phyloP scores from a whole-genome alignment of 1,284 basidiomycete species.

The Puccinia hordei region DNA sequence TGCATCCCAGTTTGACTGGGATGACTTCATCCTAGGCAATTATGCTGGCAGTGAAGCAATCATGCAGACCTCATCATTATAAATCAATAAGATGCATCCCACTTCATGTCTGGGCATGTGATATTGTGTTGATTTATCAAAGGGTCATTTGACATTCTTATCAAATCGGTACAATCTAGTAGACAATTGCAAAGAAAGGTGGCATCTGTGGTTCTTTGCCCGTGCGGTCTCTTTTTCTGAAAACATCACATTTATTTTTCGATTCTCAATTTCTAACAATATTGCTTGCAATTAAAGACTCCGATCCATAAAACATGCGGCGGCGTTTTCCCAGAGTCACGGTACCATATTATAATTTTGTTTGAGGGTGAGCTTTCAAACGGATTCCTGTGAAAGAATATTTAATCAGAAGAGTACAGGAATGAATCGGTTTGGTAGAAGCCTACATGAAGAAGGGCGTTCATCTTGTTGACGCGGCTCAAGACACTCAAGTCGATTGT shows the following conservation, averaged over 20 bases:
- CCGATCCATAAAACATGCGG: background rate
- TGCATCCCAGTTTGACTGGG: too few species aligned
- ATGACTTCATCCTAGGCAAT: too few species aligned
- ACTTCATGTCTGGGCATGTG: too few species aligned
- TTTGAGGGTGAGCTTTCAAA: conserved; percentile 4
- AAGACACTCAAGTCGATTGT: conserved; percentile 92
- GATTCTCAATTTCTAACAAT: conserved; percentile 1
- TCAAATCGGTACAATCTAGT: too few species aligned
- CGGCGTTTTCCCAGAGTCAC: background rate
- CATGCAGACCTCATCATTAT: too few species aligned
- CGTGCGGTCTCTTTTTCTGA: background rate
- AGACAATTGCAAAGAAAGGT: too few species aligned
- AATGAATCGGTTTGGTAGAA: background rate
- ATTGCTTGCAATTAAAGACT: background rate
- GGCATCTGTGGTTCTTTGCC: too few species aligned
- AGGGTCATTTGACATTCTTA: too few species aligned
- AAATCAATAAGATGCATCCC: too few species aligned
- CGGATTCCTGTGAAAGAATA: conserved; percentile 25
- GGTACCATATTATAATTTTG: background rate
- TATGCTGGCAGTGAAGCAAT: too few species aligned
- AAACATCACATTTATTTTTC: background rate
- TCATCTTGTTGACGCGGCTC: conserved; percentile 90
- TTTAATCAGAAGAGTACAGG: background rate
- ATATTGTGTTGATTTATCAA: too few species aligned
- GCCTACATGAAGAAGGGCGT: conserved; percentile 72